A percentile compares a stretch with the other conserved stretches of the same genome.
Evolutionary conservation across 2,329 filamentous ascomycete genomes (phyloP).

Genomic region (Blastomyces gilchristii): DNA sequence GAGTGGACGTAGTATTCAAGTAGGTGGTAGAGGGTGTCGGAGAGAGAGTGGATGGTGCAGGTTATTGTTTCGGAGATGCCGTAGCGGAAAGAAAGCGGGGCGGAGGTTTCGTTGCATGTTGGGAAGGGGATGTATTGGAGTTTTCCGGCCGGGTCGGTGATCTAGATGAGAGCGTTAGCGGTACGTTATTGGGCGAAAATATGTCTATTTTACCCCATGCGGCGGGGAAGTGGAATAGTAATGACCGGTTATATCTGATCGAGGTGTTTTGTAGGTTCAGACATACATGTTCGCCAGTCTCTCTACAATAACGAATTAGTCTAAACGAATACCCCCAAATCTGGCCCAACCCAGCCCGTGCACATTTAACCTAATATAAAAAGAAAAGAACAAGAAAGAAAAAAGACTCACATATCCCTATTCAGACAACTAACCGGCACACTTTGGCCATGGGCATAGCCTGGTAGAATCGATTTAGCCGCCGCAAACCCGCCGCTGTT

Average conservation of each 20-base stretch:
- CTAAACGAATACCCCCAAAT: neutral
- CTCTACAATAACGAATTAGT: slow-evolving; percentile 42
- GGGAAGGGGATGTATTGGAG: slow-evolving; percentile 90
- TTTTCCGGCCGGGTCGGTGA: slow-evolving; percentile 57
- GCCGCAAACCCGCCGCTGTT: neutral
- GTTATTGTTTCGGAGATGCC: slow-evolving; percentile 56
- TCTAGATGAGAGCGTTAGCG: slow-evolving; percentile 12
- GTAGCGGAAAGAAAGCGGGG: slow-evolving; percentile 76
- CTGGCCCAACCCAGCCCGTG: neutral
- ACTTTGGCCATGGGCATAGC: slow-evolving; percentile 39
- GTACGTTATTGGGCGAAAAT: neutral
- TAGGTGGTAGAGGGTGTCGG: slow-evolving; percentile 46
- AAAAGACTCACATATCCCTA: slow-evolving; percentile 38
- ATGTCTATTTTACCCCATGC: neutral
- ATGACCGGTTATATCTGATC: neutral
- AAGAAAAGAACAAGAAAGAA: neutral
- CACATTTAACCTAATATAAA: neutral
- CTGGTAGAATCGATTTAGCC: slow-evolving; percentile 13
- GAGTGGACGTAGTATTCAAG: slow-evolving; percentile 90
- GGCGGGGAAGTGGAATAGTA: neutral
- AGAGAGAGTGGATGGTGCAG: slow-evolving; percentile 42
- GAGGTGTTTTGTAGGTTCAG: neutral
- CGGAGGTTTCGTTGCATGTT: slow-evolving; percentile 74
- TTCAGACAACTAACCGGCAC: slow-evolving; percentile 46
- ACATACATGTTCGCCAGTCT: slow-evolving; percentile 69